phyloP scores from a whole-genome alignment of 306 rosid species.

The Cucurbita pepo region DNA sequence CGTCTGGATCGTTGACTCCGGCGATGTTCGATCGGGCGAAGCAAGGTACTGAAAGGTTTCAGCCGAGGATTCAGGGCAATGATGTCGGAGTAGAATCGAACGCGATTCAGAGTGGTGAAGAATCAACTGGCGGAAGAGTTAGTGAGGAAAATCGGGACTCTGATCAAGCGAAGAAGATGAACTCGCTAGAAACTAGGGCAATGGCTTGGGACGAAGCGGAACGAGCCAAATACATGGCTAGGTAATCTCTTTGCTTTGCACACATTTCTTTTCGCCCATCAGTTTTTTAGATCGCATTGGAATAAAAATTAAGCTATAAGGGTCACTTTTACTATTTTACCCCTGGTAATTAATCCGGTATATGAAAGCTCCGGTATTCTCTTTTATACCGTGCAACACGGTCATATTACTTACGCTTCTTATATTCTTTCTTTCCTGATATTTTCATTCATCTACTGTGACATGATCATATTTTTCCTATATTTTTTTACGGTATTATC shows the following conservation, averaged over 20 bases:
- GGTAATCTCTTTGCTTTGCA: slow-evolving; percentile 21
- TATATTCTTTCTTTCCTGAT: too few species aligned
- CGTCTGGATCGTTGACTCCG: slow-evolving; percentile 69
- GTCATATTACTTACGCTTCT: too few species aligned
- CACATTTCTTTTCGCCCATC: background rate
- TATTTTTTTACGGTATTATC: too few species aligned
- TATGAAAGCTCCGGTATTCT: too few species aligned
- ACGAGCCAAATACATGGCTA: slow-evolving; percentile 76
- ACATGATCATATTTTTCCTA: too few species aligned
- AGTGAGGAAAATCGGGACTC: slow-evolving; percentile 18
- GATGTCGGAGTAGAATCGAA: slow-evolving; percentile 14
- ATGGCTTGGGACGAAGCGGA: slow-evolving; percentile 98
- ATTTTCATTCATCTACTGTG: too few species aligned
- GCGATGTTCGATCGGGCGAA: slow-evolving; percentile 33
- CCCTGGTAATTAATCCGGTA: too few species aligned
- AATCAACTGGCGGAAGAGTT: slow-evolving; percentile 21
- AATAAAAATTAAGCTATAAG: too few species aligned
- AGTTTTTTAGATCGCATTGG: too few species aligned
- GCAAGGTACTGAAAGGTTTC: slow-evolving; percentile 19
- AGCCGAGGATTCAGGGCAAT: background rate
- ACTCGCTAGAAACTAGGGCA: slow-evolving; percentile 61
- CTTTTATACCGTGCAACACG: too few species aligned
- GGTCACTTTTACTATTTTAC: background rate
- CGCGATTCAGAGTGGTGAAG: slow-evolving; percentile 16
- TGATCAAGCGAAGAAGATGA: slow-evolving; percentile 29